Evolutionary conservation across 805 yeast species (phyloP).

Genomic region (Starmerella vaccinii): DNA sequence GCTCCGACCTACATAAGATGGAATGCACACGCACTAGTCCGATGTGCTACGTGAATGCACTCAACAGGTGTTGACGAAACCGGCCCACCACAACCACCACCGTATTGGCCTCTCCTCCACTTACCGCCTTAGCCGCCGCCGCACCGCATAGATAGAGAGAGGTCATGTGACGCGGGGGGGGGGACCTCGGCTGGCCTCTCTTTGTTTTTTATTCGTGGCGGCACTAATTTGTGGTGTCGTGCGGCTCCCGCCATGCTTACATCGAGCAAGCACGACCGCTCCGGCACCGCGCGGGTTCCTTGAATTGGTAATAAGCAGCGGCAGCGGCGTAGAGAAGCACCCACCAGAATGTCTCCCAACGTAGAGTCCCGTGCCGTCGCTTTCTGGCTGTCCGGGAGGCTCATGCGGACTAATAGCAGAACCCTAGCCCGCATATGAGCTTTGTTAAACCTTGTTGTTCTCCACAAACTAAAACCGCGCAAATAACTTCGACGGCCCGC

Average conservation of each 20-base stretch:
- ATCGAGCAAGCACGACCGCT: too few relatives aligned
- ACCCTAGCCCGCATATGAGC: background rate
- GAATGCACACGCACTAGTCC: too few relatives aligned
- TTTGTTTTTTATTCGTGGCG: background rate
- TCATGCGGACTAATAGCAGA: background rate
- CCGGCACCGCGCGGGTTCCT: background rate
- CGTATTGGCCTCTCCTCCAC: too few relatives aligned
- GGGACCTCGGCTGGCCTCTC: too few relatives aligned
- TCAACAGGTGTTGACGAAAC: too few relatives aligned
- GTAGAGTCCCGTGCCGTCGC: background rate
- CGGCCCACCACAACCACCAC: too few relatives aligned
- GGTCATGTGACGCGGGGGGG: too few relatives aligned
- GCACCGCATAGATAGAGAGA: too few relatives aligned
- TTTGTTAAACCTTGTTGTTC: background rate
- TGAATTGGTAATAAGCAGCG: background rate
- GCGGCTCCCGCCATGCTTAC: too few relatives aligned
- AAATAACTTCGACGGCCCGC: background rate
- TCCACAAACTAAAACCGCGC: background rate
- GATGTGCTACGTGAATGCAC: too few relatives aligned
- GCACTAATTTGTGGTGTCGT: background rate
- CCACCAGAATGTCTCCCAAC: background rate
- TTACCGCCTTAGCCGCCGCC: too few relatives aligned
- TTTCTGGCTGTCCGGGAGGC: background rate
- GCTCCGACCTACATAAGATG: too few relatives aligned
- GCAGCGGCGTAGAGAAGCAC: background rate